Evolutionary conservation across 2,329 filamentous ascomycete genomes (phyloP), one percentile per base, ranked within the genome.

Genomic region (Scopulariopsis brevicaulis): DNA sequence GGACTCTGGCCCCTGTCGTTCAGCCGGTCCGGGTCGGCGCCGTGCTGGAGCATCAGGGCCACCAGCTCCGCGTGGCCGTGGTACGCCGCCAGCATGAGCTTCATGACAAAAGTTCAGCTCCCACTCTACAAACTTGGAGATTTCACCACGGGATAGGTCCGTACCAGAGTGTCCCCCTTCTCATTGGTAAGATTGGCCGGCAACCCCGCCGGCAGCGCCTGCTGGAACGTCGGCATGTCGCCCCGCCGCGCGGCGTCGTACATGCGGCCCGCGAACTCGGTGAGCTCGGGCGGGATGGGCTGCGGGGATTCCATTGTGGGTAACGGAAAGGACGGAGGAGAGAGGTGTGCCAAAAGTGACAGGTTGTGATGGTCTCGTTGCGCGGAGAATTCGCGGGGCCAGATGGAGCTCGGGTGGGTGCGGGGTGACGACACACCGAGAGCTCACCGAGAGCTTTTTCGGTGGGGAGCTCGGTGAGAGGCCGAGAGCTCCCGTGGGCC

Each of bases 51-150:
- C 12, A 90, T 75, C 59, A 86, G 73, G 53, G 72, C 74, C 28
- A 85, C 83, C 0, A 87, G 76, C 0, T 79, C 74, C 1, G 78
- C 74, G 58, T 89, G 83, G 12, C 85, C 85, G 63, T 89, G 79
- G 64, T 90, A 90, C 0, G 85, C 78, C 0, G 86, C 82, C 1
- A 90, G 78, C 87, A 90, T 90, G 60, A 90, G 73, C 81, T 83
- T 32, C 4, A 8, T 8, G 28, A 55, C 37, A 10, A 6, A 3
- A 14, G 4, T 1, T 58, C 48, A 58, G 57, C 25, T 57, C 8
- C 25, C 12, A 12, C 22, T n/a, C 22, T 14, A 12, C 24, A 22
- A 6, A 11, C 7, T 3, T 14, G 14, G 32, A 24, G 37, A 11
- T 32, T 14, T 34, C 10, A 18, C 51, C 50, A 20, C 40, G 5